Evolutionary conservation across 805 yeast genomes (phyloP), one percentile per base, ranked within the genome.

Genomic region (Nematodospora valgi): DNA sequence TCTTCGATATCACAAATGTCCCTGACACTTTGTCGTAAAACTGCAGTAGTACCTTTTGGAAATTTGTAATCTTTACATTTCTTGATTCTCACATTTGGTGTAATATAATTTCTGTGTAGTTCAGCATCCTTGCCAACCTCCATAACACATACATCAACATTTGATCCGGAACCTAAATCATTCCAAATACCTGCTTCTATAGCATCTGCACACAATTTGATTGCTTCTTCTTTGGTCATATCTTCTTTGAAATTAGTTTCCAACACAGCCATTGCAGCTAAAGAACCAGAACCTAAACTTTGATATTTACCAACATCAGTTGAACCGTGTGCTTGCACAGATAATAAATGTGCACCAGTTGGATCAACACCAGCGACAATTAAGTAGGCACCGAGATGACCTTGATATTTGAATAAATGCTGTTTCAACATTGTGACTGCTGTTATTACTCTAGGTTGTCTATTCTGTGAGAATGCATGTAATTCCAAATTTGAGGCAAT

Each of bases 311-410:
- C 98, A 43, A 91, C 84, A 62, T 93, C 98, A 10, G 98, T 89
- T 6, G 96, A 87, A 13, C 98, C 98, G 58, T 93, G 98, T 3
- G 98, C 98, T 51, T 93, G 98, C 26, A 91, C 83, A 1, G 96
- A 81, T 59, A 86, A 82, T 53, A 93, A 70, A 54, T 88, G 95
- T 2, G 96, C 85, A 11, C 98, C 98, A 1, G 96, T 86, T 25
- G 98, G 94, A 57, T 93, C 98, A 19, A 79, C 85, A 40, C 98
- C 98, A 0, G 97, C 98, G n/a, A 93, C 94, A 67, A 93, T 94
- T 57, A 93, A 68, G 61, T 93, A 91, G 1, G 98, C 98, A 43
- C 98, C 98, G 49, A 93, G 72, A 54, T 93, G 94, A 40, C 98
- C 98, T 59, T 93, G 98, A 62, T 93, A 91, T 62, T 86, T 86